Percentiles rank a stretch among this genome's conserved stretches.
Evolutionary conservation across 805 yeast genomes (phyloP).

Genomic region (Cyberlindnera xylosilytica): DNA sequence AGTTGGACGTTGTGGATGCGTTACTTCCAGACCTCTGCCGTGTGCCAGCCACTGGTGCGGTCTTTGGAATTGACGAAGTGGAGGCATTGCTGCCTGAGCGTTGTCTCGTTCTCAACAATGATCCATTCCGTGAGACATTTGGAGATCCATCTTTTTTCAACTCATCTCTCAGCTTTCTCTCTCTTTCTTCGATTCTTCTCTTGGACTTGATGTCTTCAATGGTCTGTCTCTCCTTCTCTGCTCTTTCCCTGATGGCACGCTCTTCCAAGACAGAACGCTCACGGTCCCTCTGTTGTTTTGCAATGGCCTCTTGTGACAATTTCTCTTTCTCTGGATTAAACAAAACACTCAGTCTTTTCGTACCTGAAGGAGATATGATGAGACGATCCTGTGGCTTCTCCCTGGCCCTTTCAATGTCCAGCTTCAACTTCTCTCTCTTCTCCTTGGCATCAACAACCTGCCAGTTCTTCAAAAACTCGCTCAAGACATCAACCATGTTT

Average conservation of each 20-base stretch:
- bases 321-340: slow-evolving; percentile 22
- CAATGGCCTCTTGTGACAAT: slow-evolving; percentile 16
- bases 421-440: slow-evolving; percentile 6
- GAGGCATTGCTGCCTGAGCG: slow-evolving; percentile 21
- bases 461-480: slow-evolving; percentile 22
- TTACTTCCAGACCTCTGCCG: slow-evolving; percentile 22
- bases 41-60: too few relatives aligned
- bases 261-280: slow-evolving; percentile 17
- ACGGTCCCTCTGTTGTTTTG: slow-evolving; percentile 20
- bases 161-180: slow-evolving; percentile 18
- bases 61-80: slow-evolving; percentile 2
- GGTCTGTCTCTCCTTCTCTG: slow-evolving; percentile 11
- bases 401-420: slow-evolving; percentile 4
- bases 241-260: slow-evolving; percentile 13
- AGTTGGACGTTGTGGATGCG: slow-evolving; percentile 17
- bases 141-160: slow-evolving; percentile 19
- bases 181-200: slow-evolving; percentile 18
- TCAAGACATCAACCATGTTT: slow-evolving; percentile 6
- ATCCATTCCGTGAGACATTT: slow-evolving; percentile 16
- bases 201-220: slow-evolving; percentile 16
- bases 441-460: slow-evolving; percentile 12
- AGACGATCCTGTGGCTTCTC: neutral
- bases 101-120: slow-evolving; percentile 12
- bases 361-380: slow-evolving; percentile 2
- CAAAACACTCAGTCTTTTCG: slow-evolving; percentile 12